Evolutionary conservation across 1,139 yeast species (phyloP), one percentile per base, ranked within the genome.

Genomic region (Candida sp.): DNA sequence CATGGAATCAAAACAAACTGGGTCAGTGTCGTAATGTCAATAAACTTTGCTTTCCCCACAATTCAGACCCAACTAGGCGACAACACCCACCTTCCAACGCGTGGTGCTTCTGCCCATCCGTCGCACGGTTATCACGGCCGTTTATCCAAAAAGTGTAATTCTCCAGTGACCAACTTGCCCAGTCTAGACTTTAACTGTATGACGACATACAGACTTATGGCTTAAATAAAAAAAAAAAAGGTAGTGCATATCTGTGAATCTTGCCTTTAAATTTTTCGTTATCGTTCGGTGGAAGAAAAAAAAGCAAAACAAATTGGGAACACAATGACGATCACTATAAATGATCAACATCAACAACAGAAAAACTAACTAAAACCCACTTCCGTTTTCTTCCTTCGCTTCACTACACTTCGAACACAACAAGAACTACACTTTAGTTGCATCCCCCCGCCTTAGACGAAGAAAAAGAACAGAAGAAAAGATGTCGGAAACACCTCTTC

Each of bases 401-500:
- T 7, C 6, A n/a, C n/a, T n/a, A n/a, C n/a, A n/a, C n/a, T n/a
- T n/a, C n/a, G n/a, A n/a, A n/a, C n/a, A n/a, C n/a, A n/a, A n/a
- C n/a, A n/a, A n/a, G n/a, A n/a, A n/a, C n/a, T n/a, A n/a, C n/a
- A n/a, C n/a, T n/a, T n/a, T n/a, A n/a, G n/a, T n/a, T n/a, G n/a
- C n/a, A n/a, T n/a, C n/a, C n/a, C n/a, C n/a, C n/a, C n/a, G n/a
- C n/a, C n/a, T n/a, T n/a, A n/a, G n/a, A n/a, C n/a, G n/a, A n/a
- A n/a, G n/a, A n/a, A n/a, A 34, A 34, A 9, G 27, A n/a, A 11
- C 31, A 9, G 5, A 2, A 38, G 7, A 7, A 25, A 26, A 42
- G 17, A 34, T 43, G 50, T 30, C 45, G 28, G 47, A 42, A 39
- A 27, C 23, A 12, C 42, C 12, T 23, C 45, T 32, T n/a, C 72